Evolutionary conservation across 2,329 filamentous ascomycete species (phyloP).

Genomic region (Aspergillus tubingensis): DNA sequence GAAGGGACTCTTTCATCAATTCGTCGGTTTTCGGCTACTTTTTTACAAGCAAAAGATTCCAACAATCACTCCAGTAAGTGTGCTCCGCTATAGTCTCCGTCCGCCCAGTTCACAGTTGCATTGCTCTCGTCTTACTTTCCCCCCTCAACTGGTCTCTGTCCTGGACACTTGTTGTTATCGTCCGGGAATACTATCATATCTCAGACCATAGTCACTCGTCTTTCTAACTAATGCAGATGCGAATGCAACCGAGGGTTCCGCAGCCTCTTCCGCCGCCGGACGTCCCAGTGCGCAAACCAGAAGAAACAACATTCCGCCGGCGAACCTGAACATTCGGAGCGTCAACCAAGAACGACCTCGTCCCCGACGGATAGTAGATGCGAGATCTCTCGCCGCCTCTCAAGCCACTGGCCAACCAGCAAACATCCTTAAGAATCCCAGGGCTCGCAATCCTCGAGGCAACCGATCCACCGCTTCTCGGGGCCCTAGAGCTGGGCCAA

Average conservation of each 20-base stretch:
- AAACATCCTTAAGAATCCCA: conserved; percentile 35
- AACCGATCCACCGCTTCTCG: conserved; percentile 22
- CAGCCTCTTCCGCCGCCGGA: not conserved
- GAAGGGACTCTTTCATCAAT: conserved; percentile 18
- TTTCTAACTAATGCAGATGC: not conserved
- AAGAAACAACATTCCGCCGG: conserved; percentile 17
- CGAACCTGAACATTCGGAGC: conserved; percentile 22
- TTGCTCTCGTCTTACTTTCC: not conserved
- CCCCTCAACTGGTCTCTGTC: not conserved
- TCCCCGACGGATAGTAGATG: conserved; percentile 37
- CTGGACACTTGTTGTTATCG: not conserved
- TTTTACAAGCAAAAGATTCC: conserved; percentile 19
- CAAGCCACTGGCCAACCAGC: conserved; percentile 28
- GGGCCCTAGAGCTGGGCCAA: conserved; percentile 21
- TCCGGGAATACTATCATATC: not conserved
- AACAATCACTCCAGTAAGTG: conserved; percentile 29
- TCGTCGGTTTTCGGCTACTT: conserved; percentile 32
- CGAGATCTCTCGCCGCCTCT: conserved; percentile 39
- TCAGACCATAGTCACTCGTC: not conserved
- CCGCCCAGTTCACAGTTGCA: not conserved
- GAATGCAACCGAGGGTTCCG: not conserved
- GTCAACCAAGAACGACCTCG: conserved; percentile 21
- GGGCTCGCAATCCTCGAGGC: conserved; percentile 25
- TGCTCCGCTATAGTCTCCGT: conserved; percentile 5
- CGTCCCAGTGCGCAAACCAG: conserved; percentile 6